Conservation (phyloP, 2,329 filamentous ascomycete species). For the Pyricularia pennisetigena region DNA sequence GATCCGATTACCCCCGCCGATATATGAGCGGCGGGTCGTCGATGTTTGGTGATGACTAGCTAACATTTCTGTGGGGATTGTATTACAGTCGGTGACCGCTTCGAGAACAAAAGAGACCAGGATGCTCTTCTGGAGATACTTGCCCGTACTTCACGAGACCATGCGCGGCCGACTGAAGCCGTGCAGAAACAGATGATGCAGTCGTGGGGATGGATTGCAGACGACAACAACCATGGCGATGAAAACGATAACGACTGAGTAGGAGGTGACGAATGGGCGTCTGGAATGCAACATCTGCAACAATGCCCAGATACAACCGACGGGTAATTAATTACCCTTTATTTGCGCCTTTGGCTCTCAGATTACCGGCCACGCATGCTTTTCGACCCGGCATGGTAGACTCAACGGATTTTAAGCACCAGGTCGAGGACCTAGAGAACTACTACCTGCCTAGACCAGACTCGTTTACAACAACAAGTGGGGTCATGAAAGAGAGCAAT, state of each 20-base stretch:
- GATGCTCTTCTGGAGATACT: constrained; percentile 20
- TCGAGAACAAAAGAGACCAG: constrained; percentile 17
- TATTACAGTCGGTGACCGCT: constrained; percentile 19
- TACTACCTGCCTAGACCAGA: too few species aligned
- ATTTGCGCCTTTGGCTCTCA: too few species aligned
- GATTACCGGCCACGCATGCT: too few species aligned
- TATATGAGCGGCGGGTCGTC: neutral
- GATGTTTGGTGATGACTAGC: neutral
- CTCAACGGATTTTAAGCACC: too few species aligned
- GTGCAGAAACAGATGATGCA: constrained; percentile 19
- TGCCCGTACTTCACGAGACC: constrained; percentile 18
- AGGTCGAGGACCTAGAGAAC: too few species aligned
- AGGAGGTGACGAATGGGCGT: neutral
- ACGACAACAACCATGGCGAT: neutral
- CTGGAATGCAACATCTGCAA: neutral
- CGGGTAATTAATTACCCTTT: too few species aligned
- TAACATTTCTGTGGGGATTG: neutral
- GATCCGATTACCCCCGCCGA: neutral
- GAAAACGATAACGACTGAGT: neutral
- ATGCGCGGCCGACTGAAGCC: constrained; percentile 20
- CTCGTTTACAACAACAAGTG: too few species aligned
- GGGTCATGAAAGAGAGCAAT: too few species aligned
- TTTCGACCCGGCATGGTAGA: too few species aligned
- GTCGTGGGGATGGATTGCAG: constrained; percentile 15
- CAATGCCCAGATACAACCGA: neutral